A percentile compares a stretch with the other conserved stretches of the same genome.
These are phyloP conservation scores for Letharia columbiana DNA, from an alignment of 495 filamentous ascomycete genomes.

Conservation along the genomic window DNA sequence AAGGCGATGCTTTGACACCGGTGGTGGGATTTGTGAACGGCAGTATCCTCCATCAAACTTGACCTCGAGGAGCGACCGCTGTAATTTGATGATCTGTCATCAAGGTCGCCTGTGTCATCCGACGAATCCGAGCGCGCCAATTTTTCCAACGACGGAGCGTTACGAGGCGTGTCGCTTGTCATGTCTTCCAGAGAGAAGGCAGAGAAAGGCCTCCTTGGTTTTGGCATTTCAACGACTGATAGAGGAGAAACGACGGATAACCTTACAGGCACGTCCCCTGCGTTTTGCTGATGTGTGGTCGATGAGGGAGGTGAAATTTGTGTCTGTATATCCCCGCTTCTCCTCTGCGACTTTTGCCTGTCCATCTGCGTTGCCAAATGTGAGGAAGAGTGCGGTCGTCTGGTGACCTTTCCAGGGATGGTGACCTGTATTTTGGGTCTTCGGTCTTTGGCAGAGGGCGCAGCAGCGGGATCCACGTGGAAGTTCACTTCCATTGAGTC, in stretches of 20 bases:
- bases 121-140: slow-evolving; percentile 24
- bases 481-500: slow-evolving; percentile 23
- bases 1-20: slow-evolving; percentile 28
- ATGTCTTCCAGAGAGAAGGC: slow-evolving; percentile 26
- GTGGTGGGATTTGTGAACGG: neutral
- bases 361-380: slow-evolving; percentile 21
- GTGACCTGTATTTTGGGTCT: slow-evolving; percentile 28
- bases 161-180: slow-evolving; percentile 21
- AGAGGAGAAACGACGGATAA: slow-evolving; percentile 29
- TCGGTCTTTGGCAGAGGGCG: slow-evolving; percentile 21
- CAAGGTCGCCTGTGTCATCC: slow-evolving; percentile 25
- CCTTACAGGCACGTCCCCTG: slow-evolving; percentile 17
- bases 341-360: slow-evolving; percentile 18
- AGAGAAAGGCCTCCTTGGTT: slow-evolving; percentile 27
- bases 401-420: slow-evolving; percentile 22
- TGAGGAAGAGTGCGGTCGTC: slow-evolving; percentile 17
- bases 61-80: slow-evolving; percentile 28
- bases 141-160: slow-evolving; percentile 12
- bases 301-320: slow-evolving; percentile 25
- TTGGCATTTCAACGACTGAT: slow-evolving; percentile 30
- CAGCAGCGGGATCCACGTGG: slow-evolving; percentile 12
- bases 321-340: slow-evolving; percentile 6
- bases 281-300: slow-evolving; percentile 13
- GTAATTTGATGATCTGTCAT: slow-evolving; percentile 28
- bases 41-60: slow-evolving; percentile 24